These are phyloP conservation scores for Nakazawaea molendinolei DNA, from an alignment of 805 yeast genomes.

Conservation along the genomic window DNA sequence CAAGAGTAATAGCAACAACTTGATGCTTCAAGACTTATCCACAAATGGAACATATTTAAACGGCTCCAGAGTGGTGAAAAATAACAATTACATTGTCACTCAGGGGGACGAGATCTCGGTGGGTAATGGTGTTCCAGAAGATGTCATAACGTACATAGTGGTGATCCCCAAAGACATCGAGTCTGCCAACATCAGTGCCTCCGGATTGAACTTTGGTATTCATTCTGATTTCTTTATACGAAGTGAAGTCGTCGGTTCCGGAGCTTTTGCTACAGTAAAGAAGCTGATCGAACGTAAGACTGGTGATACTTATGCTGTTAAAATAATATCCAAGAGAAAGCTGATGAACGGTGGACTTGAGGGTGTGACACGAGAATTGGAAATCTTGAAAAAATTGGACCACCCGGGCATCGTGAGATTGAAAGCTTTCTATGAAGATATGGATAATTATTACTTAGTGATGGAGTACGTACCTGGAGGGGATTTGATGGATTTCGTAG, in stretches of 20 bases:
- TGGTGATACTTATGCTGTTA: constrained; percentile 85
- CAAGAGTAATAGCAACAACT: constrained; percentile 34
- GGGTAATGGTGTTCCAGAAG: constrained; percentile 78
- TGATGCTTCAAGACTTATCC: constrained; percentile 67
- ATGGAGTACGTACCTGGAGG: constrained; percentile 98
- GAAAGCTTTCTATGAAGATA: constrained; percentile 81
- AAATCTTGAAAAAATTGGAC: constrained; percentile 65
- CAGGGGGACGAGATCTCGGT: constrained; percentile 94
- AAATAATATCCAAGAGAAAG: constrained; percentile 78
- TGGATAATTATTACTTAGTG: constrained; percentile 72
- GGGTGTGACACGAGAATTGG: constrained; percentile 83
- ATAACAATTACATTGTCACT: constrained; percentile 70
- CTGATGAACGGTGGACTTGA: constrained; percentile 68
- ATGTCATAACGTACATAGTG: constrained; percentile 48
- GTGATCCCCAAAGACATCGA: constrained; percentile 33
- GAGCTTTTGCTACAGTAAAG: constrained; percentile 96
- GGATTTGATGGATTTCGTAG: constrained; percentile 95
- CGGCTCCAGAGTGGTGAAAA: constrained; percentile 63
- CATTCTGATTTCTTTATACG: constrained; percentile 58
- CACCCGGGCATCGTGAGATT: constrained; percentile 83
- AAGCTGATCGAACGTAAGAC: constrained; percentile 82
- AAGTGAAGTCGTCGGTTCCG: constrained; percentile 88
- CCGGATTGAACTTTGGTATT: constrained; percentile 23
- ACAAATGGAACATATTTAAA: constrained; percentile 93
- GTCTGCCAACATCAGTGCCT: constrained; percentile 28